Evolutionary conservation across 140 eudicot species (phyloP), one percentile per base, ranked within the genome.

Genomic region (Erigeron philadelphicus): DNA sequence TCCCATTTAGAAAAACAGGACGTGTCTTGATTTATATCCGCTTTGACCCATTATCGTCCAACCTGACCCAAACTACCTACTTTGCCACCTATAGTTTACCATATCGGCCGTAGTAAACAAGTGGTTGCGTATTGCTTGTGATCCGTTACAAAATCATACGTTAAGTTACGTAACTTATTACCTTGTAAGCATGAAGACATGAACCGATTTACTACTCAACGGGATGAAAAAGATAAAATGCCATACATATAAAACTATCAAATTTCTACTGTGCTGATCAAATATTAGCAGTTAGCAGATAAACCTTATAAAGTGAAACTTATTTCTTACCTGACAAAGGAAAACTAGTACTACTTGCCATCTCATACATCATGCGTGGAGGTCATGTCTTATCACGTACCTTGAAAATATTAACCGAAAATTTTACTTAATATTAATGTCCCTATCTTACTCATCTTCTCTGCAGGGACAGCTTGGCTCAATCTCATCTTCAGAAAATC

Each of bases 391-490:
- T 53, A n/a, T 15, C 59, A 6, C 23, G 25, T 21, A 11, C 11
- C 21, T 1, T 16, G 1, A n/a, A 53, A 16, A 10, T 16, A 16
- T 16, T 9, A n/a, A n/a, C 12, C 11, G 7, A 23, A 5, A 25
- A 12, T 16, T 16, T 23, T 12, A n/a, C 15, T 40, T 61, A 16
- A 11, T 61, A 40, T 40, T 40, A n/a, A 38, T 40, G 67, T 11
- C 8, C 41, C 7, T 35, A 44, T 65, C 71, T 72, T 43, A 62
- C 77, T 65, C 5, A 46, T 66, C 68, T 73, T 71, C 50, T 75
- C 66, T 65, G 68, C 70, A 92, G 96, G 92, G 89, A 81, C 95
- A 83, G 68, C 55, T 81, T 63, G 88, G 96, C 18, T 81, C 95
- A 47, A 74, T 82, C 68, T 77, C 90, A 70, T 67, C 96, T 75